Conservation (phyloP, 139 green algal genomes). For the Chlamydomonas applanata region DNA sequence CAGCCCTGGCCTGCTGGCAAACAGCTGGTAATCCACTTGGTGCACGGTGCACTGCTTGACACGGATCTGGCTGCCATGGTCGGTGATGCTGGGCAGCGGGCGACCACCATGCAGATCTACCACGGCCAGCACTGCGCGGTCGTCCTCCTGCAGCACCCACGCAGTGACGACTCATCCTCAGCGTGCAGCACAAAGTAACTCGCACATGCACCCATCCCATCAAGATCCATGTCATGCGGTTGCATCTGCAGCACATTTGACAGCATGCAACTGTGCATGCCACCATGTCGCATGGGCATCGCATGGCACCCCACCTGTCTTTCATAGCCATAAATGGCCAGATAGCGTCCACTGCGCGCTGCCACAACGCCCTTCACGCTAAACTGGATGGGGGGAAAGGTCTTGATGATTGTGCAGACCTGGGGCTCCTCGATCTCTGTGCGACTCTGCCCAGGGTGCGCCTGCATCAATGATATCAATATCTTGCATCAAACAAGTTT, state of each 20-base stretch:
- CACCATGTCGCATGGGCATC: background rate
- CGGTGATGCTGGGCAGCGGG: background rate
- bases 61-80: background rate
- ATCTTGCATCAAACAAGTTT: too few species aligned
- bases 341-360: background rate
- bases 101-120: slow-evolving; percentile 32
- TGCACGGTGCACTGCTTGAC: slow-evolving; percentile 17
- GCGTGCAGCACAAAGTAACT: background rate
- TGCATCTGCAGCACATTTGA: background rate
- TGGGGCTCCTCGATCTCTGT: too few species aligned
- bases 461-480: too few species aligned
- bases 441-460: too few species aligned
- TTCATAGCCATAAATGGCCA: slow-evolving; percentile 4
- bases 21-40: slow-evolving; percentile 23
- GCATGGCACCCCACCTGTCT: background rate
- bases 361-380: background rate
- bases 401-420: too few species aligned
- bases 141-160: background rate
- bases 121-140: slow-evolving; percentile 13
- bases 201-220: background rate
- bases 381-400: background rate
- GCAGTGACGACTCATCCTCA: background rate
- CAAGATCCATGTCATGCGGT: background rate
- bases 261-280: too few species aligned
- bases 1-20: slow-evolving; percentile 24